These are phyloP conservation scores for Pseudopyrenochaeta lycopersici DNA, from an alignment of 2,329 filamentous ascomycete species.

Conservation along the genomic window DNA sequence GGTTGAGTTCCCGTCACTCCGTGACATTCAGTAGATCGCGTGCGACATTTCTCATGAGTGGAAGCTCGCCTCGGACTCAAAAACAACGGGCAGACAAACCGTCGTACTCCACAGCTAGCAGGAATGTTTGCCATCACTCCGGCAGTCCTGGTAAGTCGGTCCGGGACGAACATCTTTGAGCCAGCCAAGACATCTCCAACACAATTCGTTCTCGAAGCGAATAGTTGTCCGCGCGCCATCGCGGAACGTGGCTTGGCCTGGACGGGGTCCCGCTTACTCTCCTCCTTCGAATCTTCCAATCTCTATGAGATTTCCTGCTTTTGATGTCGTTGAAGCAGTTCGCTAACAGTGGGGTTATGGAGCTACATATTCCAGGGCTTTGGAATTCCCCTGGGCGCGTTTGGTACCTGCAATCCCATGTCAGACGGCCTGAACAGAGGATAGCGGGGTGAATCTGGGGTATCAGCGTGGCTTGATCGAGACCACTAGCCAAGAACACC, in stretches of 20 bases:
- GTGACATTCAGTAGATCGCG: no score
- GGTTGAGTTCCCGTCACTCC: no score
- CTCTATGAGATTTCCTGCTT: background rate
- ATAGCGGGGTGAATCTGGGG: constrained; percentile 26
- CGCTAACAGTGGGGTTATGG: background rate
- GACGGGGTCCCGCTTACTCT: constrained; percentile 3
- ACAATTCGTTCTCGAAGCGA: constrained; percentile 19
- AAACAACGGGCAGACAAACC: background rate
- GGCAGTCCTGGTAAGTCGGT: constrained; percentile 27
- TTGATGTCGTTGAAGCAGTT: background rate
- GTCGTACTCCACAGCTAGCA: background rate
- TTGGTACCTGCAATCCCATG: constrained; percentile 6
- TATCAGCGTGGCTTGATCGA: constrained; percentile 44
- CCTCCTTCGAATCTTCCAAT: background rate
- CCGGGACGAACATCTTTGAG: constrained; percentile 19
- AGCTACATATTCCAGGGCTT: background rate
- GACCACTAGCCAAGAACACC: constrained; percentile 40
- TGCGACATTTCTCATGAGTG: no score
- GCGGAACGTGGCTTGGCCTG: constrained; percentile 10
- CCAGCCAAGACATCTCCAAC: constrained; percentile 25
- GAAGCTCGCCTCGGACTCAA: background rate
- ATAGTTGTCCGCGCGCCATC: constrained; percentile 11
- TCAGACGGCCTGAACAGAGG: constrained; percentile 11
- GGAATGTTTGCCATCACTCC: constrained; percentile 6
- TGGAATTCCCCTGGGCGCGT: background rate